Base-by-base conservation (phyloP, 129 eudicot species). In the Ambrosia trifida region DNA sequence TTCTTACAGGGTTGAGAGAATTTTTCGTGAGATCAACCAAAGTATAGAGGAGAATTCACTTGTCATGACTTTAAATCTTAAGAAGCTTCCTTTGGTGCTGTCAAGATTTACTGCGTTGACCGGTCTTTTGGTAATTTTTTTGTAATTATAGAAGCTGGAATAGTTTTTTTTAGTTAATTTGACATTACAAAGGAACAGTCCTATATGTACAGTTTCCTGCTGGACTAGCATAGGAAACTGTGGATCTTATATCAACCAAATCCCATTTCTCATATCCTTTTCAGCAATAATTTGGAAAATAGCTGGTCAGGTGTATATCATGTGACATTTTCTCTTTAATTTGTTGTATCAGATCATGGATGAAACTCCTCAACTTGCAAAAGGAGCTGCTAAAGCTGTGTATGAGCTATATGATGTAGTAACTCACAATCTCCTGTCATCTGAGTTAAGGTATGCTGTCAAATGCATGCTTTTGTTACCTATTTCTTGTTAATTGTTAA, bases 371-470 rank as follows among this genome's bases (percentile, higher is more conserved):
- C 83, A 80, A 81, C 96, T 85, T 28, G 96, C 95, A 75, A 87
- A 85, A 84, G 99, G 99, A 69, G 97, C 99, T 76, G 91, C 96
- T 56, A 90, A 90, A 57, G 99, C 99, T 64, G 76, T 94, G 32
- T 84, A 75, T 75, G 99, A 87, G 70, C 56, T 94, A n/a, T 87
- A 94, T 77, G 91, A 94, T 52, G 98, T 90, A 9, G 97, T 94
- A 80, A 87, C 96, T 9, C 99, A 85, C 73, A 93, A 82, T 33
- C 78, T 94, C 51, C 81, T 90, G 72, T 89, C 97, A 64, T 32
- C 67, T 74, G 97, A 94, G 79, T 73, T 94, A 73, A 86, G 99
- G 99, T 94, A 66, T 54, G 57, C 36, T 43, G 31, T 69, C 45
- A 41, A n/a, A 24, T 43, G 17, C 66, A 40, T 36, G 30, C 7